Base-by-base conservation (phyloP, 805 yeast genomes). In the Wickerhamiella spandovensis region DNA sequence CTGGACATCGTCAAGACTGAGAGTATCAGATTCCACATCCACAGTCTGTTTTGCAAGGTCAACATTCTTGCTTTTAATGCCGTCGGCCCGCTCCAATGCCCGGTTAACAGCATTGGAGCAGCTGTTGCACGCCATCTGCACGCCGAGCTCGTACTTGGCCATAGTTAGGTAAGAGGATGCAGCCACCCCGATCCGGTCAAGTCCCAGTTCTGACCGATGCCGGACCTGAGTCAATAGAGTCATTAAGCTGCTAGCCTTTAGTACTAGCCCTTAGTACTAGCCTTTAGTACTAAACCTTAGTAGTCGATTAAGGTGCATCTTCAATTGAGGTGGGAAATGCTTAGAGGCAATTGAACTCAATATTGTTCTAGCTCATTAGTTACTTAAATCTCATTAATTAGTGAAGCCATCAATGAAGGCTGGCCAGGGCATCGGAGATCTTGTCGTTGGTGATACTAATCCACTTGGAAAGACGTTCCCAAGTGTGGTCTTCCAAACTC, bases 91-190 rank as follows among this genome's bases (percentile, higher is more conserved):
- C 43, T 71, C 73, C 51, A 88, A 74, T 0, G 80, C 97, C 60
- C 84, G 78, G 66, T 79, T 77, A 46, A 90, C 84, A 6, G 97
- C 96, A 51, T 75, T 78, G 21, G 95, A 83, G 67, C 98, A 90
- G 17, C 95, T 58, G 18, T 38, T n/a, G 51, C 63, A 60, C 35
- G 58, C 49, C 63, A 60, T 60, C 23, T 54, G 56, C 8, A 60
- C 63, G 7, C 59, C 61, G 48, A 59, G 58, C 46, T 59, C 61
- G 58, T 57, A 60, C 25, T 51, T 42, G 21, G 48, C 42, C 55
- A 54, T 55, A 20, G 24, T 42, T 37, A 17, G 41, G 6, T 37
- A 28, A 28, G 12, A 15, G 32, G 12, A 8, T 9, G 12, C 32
- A 8, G 12, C 15, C 15, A 9, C 32, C n/a, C n/a, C n/a, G n/a